Base-by-base conservation (phyloP, 371 early-diverging fungal species). In the Sporodiniella umbellata region DNA sequence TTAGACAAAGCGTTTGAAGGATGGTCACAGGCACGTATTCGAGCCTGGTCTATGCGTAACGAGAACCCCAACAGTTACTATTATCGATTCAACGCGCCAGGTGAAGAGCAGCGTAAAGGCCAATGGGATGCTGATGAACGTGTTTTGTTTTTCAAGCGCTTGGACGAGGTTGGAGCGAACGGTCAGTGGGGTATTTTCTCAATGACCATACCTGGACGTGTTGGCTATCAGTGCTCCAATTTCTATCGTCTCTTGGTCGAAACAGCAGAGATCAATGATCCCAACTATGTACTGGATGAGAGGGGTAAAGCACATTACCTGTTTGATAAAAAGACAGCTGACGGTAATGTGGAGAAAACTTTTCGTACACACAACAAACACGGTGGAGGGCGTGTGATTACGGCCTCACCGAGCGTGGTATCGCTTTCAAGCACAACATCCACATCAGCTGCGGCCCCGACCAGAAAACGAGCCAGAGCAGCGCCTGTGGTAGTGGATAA, bases 181-280 rank as follows among this genome's bases (percentile, higher is more conserved):
- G 95, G 95, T 7, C 94, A 95, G 65, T 95, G 96, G 95, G 95
- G 96, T 24, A 83, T 95, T 40, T 95, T 95, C 64, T 90, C 93
- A 19, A 93, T 92, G 89, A 80, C 88, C 12, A 89, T 95, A 28
- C 94, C 96, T 8, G 96, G 96, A 11, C 85, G 96, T 17, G 96
- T 95, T 15, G 96, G 96, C 5, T 95, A 95, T 59, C 96, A 95
- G 85, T 95, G 96, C 66, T 92, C 95, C 26, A 95, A 94, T 65
- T 95, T 90, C 64, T 95, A 95, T 64, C 86, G 96, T 17, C 68
- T 85, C 30, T 71, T 95, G 40, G 81, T 95, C 4, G 90, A 93
- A 64, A 89, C 85, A 31, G 84, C 87, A 14, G 82, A 93, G 60
- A 83, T 94, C 44, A 68, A 82, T 49, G 96, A 95, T 61, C 88